Evolutionary conservation across 225 moss, liverwort and hornwort genomes (phyloP).

Genomic region (Neckera pumila): DNA sequence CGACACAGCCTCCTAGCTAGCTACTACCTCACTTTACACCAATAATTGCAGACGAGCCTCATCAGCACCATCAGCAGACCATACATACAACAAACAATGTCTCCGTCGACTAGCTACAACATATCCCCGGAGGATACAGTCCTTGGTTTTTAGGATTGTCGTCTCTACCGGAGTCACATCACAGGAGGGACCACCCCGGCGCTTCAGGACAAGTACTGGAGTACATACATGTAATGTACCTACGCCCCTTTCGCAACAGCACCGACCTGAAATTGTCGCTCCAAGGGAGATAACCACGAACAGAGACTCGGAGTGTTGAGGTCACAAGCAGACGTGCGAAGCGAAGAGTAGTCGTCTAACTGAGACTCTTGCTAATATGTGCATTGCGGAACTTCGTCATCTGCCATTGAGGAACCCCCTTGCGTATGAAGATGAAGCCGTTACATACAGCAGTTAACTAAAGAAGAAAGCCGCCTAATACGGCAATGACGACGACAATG

Average conservation of each 20-base stretch:
- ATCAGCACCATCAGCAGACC: not conserved
- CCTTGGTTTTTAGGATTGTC: not conserved
- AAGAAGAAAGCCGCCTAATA: not conserved
- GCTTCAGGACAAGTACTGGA: not conserved
- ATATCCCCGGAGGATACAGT: not conserved
- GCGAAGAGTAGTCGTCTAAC: not conserved
- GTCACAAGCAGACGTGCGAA: not conserved
- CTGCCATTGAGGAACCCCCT: not conserved
- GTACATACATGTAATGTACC: not conserved
- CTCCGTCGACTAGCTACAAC: not conserved
- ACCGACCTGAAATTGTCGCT: not conserved
- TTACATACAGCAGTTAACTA: not conserved
- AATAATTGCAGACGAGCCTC: conserved; percentile 14
- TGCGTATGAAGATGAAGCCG: not conserved
- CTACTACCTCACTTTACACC: not conserved
- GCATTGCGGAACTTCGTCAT: not conserved
- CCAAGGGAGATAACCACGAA: not conserved
- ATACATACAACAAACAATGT: not conserved
- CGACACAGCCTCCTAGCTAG: not conserved
- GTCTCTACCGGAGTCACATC: not conserved
- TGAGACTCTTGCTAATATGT: not conserved
- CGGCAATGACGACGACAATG: not conserved
- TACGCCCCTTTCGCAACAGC: not conserved
- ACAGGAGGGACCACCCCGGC: not conserved
- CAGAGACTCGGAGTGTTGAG: not conserved